These are phyloP conservation scores for Phoenix roebelenii DNA, from an alignment of 176 grass and related monocot species.

Conservation along the genomic window DNA sequence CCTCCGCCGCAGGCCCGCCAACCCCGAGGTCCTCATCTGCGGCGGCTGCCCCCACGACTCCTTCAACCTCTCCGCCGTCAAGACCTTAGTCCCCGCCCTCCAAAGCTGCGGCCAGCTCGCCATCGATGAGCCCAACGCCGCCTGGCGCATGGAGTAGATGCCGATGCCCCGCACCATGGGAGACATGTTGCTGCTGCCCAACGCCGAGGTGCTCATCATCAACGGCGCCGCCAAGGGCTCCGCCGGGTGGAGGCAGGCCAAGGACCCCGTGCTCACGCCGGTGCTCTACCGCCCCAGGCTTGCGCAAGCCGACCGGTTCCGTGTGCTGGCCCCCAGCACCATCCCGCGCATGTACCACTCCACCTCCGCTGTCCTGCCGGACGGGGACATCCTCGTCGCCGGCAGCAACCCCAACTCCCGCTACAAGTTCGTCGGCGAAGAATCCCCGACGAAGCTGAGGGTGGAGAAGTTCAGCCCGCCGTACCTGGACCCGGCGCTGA, in stretches of 20 bases:
- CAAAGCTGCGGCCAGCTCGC: constrained; percentile 54
- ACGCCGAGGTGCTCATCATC: constrained; percentile 59
- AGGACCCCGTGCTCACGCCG: constrained; percentile 34
- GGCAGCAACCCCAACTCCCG: constrained; percentile 74
- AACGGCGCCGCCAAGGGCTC: constrained; percentile 62
- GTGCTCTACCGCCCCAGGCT: constrained; percentile 46
- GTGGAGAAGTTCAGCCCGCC: constrained; percentile 69
- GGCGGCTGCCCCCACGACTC: constrained; percentile 46
- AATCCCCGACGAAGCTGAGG: constrained; percentile 72
- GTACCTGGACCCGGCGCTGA: constrained; percentile 31
- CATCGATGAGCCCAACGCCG: constrained; percentile 20
- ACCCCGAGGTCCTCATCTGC: constrained; percentile 53
- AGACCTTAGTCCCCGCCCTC: constrained; percentile 32
- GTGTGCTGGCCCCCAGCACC: constrained; percentile 24
- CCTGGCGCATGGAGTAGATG: constrained; percentile 59
- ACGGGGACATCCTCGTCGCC: constrained; percentile 64
- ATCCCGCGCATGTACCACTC: constrained; percentile 85
- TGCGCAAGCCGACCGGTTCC: constrained; percentile 31
- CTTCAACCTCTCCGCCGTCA: constrained; percentile 37
- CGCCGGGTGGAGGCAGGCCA: constrained; percentile 37
- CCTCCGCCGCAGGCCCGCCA: constrained; percentile 28
- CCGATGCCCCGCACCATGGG: constrained; percentile 63
- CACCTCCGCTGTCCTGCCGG: constrained; percentile 68
- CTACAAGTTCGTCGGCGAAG: constrained; percentile 56
- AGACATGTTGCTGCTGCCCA: constrained; percentile 82